Evolutionary conservation across 1,284 basidiomycete species (phyloP).

Genomic region (Fomitopsis pinicola): DNA sequence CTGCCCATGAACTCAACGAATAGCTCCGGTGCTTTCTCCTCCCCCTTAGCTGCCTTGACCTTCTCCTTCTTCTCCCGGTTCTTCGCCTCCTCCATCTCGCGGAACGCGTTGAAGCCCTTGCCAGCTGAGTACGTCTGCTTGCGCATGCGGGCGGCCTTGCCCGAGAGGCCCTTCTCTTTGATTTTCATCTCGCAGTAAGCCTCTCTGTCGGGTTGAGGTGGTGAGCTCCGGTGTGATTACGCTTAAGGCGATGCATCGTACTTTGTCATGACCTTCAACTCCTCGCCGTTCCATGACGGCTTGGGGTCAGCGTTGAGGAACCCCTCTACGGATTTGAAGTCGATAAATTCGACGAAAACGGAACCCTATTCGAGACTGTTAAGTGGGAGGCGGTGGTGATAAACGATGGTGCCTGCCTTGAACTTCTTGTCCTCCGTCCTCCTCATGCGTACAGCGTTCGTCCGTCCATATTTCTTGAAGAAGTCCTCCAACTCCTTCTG

Average conservation of each 20-base stretch:
- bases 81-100: conserved; percentile 60
- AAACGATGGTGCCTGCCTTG: conserved; percentile 50
- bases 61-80: conserved; percentile 38
- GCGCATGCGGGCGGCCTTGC: conserved; percentile 55
- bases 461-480: conserved; percentile 79
- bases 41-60: conserved; percentile 25
- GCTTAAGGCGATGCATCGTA: conserved; percentile 29
- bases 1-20: conserved; percentile 69
- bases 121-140: conserved; percentile 48
- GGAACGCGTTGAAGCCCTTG: conserved; percentile 87
- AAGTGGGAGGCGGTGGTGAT: too few relatives aligned
- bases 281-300: conserved; percentile 71
- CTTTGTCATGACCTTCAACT: conserved; percentile 88
- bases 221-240: neutral
- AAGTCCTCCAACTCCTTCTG: conserved; percentile 82
- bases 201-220: conserved; percentile 45
- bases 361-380: conserved; percentile 57
- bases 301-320: conserved; percentile 82
- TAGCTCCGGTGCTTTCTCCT: conserved; percentile 50
- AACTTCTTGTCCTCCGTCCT: conserved; percentile 74
- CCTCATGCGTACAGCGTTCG: conserved; percentile 87
- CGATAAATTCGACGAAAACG: conserved; percentile 89
- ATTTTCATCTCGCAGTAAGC: conserved; percentile 97
- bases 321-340: conserved; percentile 63
- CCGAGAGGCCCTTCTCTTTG: conserved; percentile 87